Percentiles rank a stretch among this genome's conserved stretches.
Evolutionary conservation across 163 green algal genomes (phyloP).

Genomic region (Trebouxiophyceae sp.): DNA sequence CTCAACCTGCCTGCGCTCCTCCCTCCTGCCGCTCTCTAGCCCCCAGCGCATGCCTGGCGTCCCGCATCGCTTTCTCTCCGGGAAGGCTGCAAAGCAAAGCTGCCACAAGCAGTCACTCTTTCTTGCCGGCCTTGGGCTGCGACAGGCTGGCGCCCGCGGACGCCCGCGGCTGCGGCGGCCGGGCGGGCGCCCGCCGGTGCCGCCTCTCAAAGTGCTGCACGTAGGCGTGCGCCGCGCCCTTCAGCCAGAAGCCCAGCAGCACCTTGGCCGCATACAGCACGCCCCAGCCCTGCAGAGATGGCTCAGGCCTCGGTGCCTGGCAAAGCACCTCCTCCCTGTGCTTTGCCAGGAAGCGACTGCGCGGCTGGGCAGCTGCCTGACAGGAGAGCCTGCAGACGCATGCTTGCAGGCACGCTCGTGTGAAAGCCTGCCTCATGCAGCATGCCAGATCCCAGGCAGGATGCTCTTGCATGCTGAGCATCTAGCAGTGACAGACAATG

Average conservation of each 20-base stretch:
- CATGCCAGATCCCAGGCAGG: too few species aligned
- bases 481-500: too few species aligned
- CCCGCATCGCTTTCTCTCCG: not conserved
- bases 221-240: constrained; percentile 8
- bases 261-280: constrained; percentile 17
- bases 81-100: not conserved
- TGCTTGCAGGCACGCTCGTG: too few species aligned
- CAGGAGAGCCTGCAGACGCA: too few species aligned
- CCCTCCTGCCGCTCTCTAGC: too few species aligned
- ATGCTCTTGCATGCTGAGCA: too few species aligned
- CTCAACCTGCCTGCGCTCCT: too few species aligned
- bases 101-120: not conserved
- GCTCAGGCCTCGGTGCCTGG: not conserved
- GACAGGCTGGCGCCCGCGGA: not conserved
- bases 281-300: constrained; percentile 6
- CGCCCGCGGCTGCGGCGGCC: too few species aligned
- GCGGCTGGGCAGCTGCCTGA: too few species aligned
- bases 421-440: too few species aligned
- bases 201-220: constrained; percentile 6
- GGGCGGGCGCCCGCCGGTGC: not conserved
- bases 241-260: constrained; percentile 23
- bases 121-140: not conserved
- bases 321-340: not conserved
- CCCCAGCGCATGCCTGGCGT: too few species aligned
- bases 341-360: too few species aligned